phyloP scores from a whole-genome alignment of 176 grass and related monocot genomes.

The Aegilops umbellulata region DNA sequence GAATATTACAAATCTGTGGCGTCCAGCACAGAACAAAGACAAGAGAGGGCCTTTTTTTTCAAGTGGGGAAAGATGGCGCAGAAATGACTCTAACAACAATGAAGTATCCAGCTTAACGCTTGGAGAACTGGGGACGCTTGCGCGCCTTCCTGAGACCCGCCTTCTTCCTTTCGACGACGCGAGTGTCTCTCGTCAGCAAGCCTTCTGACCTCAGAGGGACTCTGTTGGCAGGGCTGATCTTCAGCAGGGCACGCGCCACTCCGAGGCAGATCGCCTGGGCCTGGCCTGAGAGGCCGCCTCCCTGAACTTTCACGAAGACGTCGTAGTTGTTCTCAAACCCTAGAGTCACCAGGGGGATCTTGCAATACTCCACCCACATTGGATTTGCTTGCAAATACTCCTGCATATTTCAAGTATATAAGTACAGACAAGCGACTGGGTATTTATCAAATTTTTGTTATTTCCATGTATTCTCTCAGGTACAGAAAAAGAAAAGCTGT shows the following conservation, averaged over 20 bases:
- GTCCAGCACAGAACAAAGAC: conserved; percentile 30
- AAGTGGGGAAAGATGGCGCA: conserved; percentile 1
- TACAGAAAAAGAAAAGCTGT: not conserved
- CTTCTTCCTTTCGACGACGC: conserved; percentile 98
- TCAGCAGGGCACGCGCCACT: conserved; percentile 79
- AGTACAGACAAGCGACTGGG: not conserved
- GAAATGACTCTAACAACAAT: conserved; percentile 23
- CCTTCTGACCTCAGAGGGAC: conserved; percentile 65
- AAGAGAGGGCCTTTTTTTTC: not conserved
- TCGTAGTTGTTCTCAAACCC: conserved; percentile 86
- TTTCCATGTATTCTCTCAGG: not conserved
- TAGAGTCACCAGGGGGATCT: conserved; percentile 61
- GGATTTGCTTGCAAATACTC: conserved; percentile 92
- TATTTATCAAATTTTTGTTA: not conserved
- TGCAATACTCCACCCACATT: conserved; percentile 78
- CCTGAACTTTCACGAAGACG: conserved; percentile 89
- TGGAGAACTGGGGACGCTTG: conserved; percentile 87
- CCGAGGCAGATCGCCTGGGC: conserved; percentile 88
- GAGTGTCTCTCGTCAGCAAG: conserved; percentile 87
- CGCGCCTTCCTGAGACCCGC: conserved; percentile 90
- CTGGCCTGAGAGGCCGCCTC: conserved; percentile 87
- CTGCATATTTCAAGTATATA: conserved; percentile 25
- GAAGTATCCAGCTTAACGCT: conserved; percentile 66
- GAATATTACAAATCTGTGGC: conserved; percentile 38
- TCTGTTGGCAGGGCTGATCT: conserved; percentile 71